Conservation (phyloP, 345 rosid species). For the Xanthoceras sorbifolium region DNA sequence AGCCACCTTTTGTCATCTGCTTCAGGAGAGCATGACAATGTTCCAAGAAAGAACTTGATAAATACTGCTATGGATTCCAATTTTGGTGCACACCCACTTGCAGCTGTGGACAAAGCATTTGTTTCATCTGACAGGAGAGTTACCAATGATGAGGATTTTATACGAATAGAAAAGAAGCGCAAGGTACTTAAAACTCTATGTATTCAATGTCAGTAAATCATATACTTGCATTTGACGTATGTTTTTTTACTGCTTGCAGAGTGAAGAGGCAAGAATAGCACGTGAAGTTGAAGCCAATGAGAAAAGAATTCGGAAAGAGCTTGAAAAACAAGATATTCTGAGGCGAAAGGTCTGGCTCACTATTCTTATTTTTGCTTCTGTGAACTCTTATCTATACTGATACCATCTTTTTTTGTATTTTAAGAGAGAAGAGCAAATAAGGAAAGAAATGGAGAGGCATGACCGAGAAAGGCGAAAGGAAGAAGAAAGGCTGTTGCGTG, state of each 20-base stretch:
- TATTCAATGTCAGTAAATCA: neutral
- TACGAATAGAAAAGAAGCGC: constrained; percentile 67
- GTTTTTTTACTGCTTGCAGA: constrained; percentile 40
- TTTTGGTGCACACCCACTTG: constrained; percentile 40
- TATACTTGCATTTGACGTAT: constrained; percentile 7
- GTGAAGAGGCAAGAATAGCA: constrained; percentile 82
- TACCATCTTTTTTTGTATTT: constrained; percentile 19
- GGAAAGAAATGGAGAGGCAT: constrained; percentile 83
- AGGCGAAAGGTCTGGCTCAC: constrained; percentile 69
- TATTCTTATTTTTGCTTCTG: constrained; percentile 9
- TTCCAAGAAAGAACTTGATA: constrained; percentile 42
- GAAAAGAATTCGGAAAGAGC: constrained; percentile 81
- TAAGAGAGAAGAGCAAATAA: constrained; percentile 80
- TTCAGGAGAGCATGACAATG: constrained; percentile 46
- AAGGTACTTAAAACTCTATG: constrained; percentile 45
- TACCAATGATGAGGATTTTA: constrained; percentile 50
- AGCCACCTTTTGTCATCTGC: constrained; percentile 50
- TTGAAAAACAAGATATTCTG: constrained; percentile 78
- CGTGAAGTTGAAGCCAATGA: constrained; percentile 90
- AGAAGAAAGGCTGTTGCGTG: constrained; percentile 86
- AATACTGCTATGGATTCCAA: constrained; percentile 41
- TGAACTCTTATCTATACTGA: constrained; percentile 16
- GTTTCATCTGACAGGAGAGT: constrained; percentile 50
- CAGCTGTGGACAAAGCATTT: constrained; percentile 49
- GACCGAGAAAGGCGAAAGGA: constrained; percentile 94